Base-by-base conservation (phyloP, 2,329 filamentous ascomycete species). In the Venturiaceae sp. region DNA sequence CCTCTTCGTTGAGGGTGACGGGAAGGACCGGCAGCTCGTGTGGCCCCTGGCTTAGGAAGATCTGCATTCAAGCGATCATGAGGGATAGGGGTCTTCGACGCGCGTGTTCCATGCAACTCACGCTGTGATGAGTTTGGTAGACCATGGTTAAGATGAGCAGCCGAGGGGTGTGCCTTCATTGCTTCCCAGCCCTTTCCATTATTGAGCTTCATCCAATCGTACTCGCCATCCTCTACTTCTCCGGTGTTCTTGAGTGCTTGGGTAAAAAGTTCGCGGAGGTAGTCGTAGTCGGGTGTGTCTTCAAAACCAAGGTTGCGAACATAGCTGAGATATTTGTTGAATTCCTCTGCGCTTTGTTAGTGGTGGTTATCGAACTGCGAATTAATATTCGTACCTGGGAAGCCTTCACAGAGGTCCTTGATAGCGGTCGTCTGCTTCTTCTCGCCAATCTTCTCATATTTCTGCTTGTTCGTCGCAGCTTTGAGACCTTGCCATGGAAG, bases 371-470 rank as follows among this genome's bases (percentile, higher is more conserved):
- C 9, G 23, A 26, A 30, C 52, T 19, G 60, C 58, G 59, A 57
- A 62, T 74, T 71, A 74, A 57, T 33, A 32, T 55, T 41, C 75
- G 41, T 78, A 85, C 83, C 83, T 64, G 94, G 92, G 75, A 95
- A 97, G 55, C 90, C 88, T 66, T 96, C 92, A 71, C 92, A 97
- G 16, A 99, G 83, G 67, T 99, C 94, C 78, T 96, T 96, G 77
- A 99, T 95, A 5, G 84, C 83, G 23, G 94, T 97, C 0, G 92
- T 96, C 78, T 97, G 94, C 80, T 99, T 99, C 87, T 99, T 97
- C 80, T 99, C 92, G 50, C 94, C 94, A 74, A 99, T 99, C 82
- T 97, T 97, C 77, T 99, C 94, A 72, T 99, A 99, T 78, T 99
- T 99, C 72, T 99, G 94, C 83, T 99, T 86, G 75, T 86, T 86